Evolutionary conservation across 164 flowering plant genomes (phyloP), one percentile per base, ranked within the genome.

Genomic region (Magnolia changhungtana): DNA sequence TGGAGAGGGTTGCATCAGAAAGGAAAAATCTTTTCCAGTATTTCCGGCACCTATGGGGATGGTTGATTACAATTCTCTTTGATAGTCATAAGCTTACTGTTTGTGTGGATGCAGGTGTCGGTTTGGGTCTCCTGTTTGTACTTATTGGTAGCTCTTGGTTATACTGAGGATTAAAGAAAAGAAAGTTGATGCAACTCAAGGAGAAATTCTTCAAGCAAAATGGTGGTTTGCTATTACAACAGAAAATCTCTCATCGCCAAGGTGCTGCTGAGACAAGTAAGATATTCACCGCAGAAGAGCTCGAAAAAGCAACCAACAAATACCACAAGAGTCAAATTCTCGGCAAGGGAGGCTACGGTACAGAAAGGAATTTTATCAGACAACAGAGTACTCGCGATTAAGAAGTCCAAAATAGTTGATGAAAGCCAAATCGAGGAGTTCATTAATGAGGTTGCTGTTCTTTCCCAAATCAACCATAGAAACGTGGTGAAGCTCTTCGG

Each of bases 401-500:
- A 87, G 78, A 87, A 78, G 75, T 84, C 91, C 51, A 87, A 81
- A 70, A 27, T 77, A 21, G 77, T 83, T 9, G 85, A 82, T 71
- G 67, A 77, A 14, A 73, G 50, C 71, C 88, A 85, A 75, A 75
- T 76, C 7, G 80, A 83, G 45, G 81, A 86, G 51, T 87, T 87
- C 74, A 79, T 84, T 21, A 88, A 84, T 59, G 86, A 87, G 68
- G 82, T 87, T 6, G 72, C 82, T 2, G 75, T 88, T 18, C 83
- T 86, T 27, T 77, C 82, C 24, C 88, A 82, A 73, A 82, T 84
- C 75, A 85, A 87, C 73, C 91, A 87, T 51, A 79, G 80, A 29
- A 81, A 87, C 66, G 85, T 83, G 6, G 90, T 84, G 0, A 84
- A 80, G 50, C 80, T 85, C 13, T 27, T 86, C 19, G 86, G 88